These are phyloP conservation scores for Salvia hispanica DNA, from an alignment of 257 asterid genomes.

Conservation along the genomic window DNA sequence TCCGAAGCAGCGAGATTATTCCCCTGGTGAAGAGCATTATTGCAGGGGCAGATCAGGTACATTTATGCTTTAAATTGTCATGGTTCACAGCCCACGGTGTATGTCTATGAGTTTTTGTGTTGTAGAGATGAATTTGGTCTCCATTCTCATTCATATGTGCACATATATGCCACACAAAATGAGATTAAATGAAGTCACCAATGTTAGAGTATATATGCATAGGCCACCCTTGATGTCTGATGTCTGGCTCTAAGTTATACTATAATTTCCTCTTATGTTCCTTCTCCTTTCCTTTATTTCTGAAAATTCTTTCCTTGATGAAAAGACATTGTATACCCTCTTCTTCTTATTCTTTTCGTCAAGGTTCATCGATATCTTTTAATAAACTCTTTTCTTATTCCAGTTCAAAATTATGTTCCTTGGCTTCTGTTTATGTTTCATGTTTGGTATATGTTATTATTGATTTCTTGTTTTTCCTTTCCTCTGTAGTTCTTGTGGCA, in stretches of 20 bases:
- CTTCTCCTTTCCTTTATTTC: too few species aligned
- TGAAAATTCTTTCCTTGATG: neutral
- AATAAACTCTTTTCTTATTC: slow-evolving; percentile 10
- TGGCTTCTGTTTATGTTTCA: slow-evolving; percentile 19
- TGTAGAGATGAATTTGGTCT: slow-evolving; percentile 17
- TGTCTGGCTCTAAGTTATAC: too few species aligned
- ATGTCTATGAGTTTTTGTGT: slow-evolving; percentile 1
- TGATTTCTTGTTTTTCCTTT: slow-evolving; percentile 20
- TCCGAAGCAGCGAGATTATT: slow-evolving; percentile 92
- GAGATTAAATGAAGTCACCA: too few species aligned
- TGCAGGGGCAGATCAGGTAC: slow-evolving; percentile 82
- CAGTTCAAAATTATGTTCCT: slow-evolving; percentile 22
- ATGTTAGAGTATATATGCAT: too few species aligned
- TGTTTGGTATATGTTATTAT: slow-evolving; percentile 12
- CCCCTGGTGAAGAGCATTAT: slow-evolving; percentile 84
- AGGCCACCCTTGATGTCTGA: too few species aligned
- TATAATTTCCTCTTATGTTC: too few species aligned
- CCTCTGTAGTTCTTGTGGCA: slow-evolving; percentile 78
- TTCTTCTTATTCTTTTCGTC: neutral
- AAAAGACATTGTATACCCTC: too few species aligned
- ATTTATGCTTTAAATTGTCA: too few species aligned
- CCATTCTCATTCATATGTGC: slow-evolving; percentile 22
- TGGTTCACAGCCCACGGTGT: too few species aligned
- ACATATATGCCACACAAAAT: neutral
- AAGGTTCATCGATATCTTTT: neutral